A percentile compares a stretch with the other conserved stretches of the same genome.
These are phyloP conservation scores for Aspergillus clavatus DNA, from an alignment of 2,329 filamentous ascomycete genomes.

Conservation along the genomic window DNA sequence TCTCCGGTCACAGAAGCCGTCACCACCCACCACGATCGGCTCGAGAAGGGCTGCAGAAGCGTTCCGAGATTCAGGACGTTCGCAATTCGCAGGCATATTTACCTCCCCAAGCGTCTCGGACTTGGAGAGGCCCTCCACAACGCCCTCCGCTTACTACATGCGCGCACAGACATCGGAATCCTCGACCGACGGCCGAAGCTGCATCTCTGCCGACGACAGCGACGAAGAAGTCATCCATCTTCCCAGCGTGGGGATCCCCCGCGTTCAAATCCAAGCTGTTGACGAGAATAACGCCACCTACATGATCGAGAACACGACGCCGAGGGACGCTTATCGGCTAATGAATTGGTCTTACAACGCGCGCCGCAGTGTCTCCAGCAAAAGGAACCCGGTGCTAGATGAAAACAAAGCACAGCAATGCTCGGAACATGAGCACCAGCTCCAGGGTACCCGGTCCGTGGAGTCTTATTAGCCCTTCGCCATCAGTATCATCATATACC, in stretches of 20 bases:
- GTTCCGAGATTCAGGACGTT: slow-evolving; percentile 7
- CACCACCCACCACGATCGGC: background rate
- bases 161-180: slow-evolving; percentile 29
- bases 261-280: slow-evolving; percentile 28
- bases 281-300: slow-evolving; percentile 34
- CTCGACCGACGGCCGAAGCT: slow-evolving; percentile 16
- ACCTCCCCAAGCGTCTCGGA: slow-evolving; percentile 11
- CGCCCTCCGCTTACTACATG: slow-evolving; percentile 29
- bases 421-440: slow-evolving; percentile 7
- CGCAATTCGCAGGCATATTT: slow-evolving; percentile 11
- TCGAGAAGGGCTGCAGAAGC: slow-evolving; percentile 3
- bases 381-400: background rate
- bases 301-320: slow-evolving; percentile 23
- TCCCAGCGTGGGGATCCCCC: slow-evolving; percentile 23
- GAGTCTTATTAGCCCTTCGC: slow-evolving; percentile 20
- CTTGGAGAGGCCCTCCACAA: slow-evolving; percentile 8
- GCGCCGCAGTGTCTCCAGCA: slow-evolving; percentile 6
- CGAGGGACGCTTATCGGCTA: slow-evolving; percentile 25
- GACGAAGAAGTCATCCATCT: slow-evolving; percentile 36
- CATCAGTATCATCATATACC: background rate
- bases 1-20: slow-evolving; percentile 20
- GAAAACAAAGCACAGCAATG: background rate
- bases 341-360: slow-evolving; percentile 29
- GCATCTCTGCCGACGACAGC: slow-evolving; percentile 23
- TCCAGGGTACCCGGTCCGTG: slow-evolving; percentile 22